A percentile compares a stretch with the other conserved stretches of the same genome.
phyloP scores from a whole-genome alignment of 495 filamentous ascomycete genomes.

The Lasiosphaeria ovina region DNA sequence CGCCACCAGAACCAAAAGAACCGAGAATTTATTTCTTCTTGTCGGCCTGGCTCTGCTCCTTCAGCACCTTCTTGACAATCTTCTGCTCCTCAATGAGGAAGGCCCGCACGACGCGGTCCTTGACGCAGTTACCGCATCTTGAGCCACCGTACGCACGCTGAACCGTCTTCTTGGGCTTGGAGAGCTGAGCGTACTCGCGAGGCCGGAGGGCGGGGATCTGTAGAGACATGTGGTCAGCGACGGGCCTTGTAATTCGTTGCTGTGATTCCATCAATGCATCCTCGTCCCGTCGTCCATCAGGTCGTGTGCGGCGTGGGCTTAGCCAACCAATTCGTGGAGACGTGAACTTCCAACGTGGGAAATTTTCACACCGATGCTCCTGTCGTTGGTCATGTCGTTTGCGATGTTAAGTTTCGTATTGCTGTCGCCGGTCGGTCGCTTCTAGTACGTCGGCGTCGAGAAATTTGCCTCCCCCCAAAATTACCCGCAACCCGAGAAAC shows the following conservation, averaged over 20 bases:
- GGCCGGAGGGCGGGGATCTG: constrained; percentile 96
- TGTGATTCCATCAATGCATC: neutral
- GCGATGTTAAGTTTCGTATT: neutral
- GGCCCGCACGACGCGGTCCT: constrained; percentile 92
- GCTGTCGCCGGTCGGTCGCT: constrained; percentile 1
- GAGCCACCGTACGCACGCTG: constrained; percentile 97
- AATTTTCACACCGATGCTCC: no score
- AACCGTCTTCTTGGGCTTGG: constrained; percentile 97
- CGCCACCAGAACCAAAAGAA: constrained; percentile 22
- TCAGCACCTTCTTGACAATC: constrained; percentile 99
- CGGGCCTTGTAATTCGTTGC: neutral
- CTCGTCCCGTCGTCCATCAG: constrained; percentile 3
- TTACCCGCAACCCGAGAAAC: neutral
- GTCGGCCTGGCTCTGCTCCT: constrained; percentile 66
- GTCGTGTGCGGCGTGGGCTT: no score
- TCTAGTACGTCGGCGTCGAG: neutral
- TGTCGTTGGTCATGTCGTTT: neutral
- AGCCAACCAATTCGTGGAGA: no score
- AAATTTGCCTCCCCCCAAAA: constrained; percentile 3
- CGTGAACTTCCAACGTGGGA: no score
- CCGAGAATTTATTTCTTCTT: constrained; percentile 69
- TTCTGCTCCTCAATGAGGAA: constrained; percentile 99
- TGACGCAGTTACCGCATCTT: constrained; percentile 96
- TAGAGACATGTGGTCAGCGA: constrained; percentile 21
- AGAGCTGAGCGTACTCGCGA: constrained; percentile 93